Evolutionary conservation across 2,329 filamentous ascomycete genomes (phyloP).

Genomic region (Cercospora sp.): DNA sequence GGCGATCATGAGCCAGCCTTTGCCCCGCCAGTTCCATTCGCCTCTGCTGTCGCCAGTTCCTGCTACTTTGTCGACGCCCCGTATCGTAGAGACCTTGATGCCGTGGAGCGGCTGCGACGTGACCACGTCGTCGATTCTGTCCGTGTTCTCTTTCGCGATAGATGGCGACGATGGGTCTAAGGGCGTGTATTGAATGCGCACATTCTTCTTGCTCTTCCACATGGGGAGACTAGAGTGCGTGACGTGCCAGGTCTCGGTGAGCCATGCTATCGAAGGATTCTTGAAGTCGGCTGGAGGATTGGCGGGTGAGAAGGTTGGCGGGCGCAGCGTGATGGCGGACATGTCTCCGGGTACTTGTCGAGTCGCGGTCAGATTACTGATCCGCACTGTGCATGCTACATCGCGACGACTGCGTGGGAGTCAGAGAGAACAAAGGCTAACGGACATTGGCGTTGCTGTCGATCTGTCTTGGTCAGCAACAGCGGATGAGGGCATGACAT

Average conservation of each 20-base stretch:
- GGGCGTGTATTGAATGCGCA: slow-evolving; percentile 71
- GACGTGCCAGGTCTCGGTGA: slow-evolving; percentile 69
- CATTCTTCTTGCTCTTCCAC: slow-evolving; percentile 79
- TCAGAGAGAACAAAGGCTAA: neutral
- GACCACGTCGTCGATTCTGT: slow-evolving; percentile 70
- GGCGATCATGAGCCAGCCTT: slow-evolving; percentile 70
- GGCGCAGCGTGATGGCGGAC: slow-evolving; percentile 31
- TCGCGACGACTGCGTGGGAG: slow-evolving; percentile 1
- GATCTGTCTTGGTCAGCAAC: neutral
- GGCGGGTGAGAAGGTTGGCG: slow-evolving; percentile 37
- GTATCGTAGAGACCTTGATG: slow-evolving; percentile 59
- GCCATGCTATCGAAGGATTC: slow-evolving; percentile 58
- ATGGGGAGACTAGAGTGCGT: slow-evolving; percentile 75
- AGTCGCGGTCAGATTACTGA: neutral
- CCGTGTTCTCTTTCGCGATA: slow-evolving; percentile 39
- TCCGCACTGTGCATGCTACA: slow-evolving; percentile 9
- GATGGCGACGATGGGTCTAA: slow-evolving; percentile 45
- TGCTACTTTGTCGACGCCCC: slow-evolving; percentile 62
- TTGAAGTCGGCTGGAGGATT: slow-evolving; percentile 36
- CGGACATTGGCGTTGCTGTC: slow-evolving; percentile 6
- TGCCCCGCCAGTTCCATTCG: slow-evolving; percentile 75
- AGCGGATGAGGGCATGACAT: slow-evolving; percentile 1
- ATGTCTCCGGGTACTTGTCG: slow-evolving; percentile 15
- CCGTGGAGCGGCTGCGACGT: slow-evolving; percentile 60
- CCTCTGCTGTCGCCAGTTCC: slow-evolving; percentile 36